Base-by-base conservation (phyloP, 208 protist genomes). In the Plasmodiophora brassicae region DNA sequence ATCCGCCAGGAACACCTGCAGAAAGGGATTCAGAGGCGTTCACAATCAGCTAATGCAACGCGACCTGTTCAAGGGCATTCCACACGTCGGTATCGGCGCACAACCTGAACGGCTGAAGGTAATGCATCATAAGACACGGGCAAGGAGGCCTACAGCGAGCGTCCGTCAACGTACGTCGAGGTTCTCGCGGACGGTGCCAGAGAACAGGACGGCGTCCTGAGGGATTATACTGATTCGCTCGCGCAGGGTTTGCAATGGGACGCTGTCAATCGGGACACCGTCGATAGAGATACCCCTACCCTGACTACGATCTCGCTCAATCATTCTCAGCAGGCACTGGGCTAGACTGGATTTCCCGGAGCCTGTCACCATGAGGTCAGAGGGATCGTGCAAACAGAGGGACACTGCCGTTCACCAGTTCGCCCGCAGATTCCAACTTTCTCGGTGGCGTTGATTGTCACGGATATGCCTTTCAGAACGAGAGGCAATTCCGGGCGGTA, bases 201-300 rank as follows among this genome's bases (percentile, higher is more conserved):
- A 90, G 84, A 99, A 96, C 38, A 99, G 91, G 32, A 98, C 89
- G 35, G 97, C 96, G 88, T 98, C 96, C 94, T 99, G 98, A n/a
- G 98, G 97, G 87, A 99, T 98, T 46, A 99, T 98, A 60, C 95
- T 89, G 39, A 99, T 94, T 53, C 92, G 93, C 28, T 89, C 92
- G 36, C 98, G 93, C 36, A 99, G 91, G 72, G 94, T 90, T 1
- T 95, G 89, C 46, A 98, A 93, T 0, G 93, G 92, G 8, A 99
- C 88, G 22, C 71, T 41, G 0, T 90, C 84, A 28, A 95, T 95
- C 91, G 98, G 94, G 85, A 97, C 87, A 32, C 95, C 96, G 86
- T 97, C 95, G 85, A 99, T 94, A 35, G 89, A 1, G 45, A 94
- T 92, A 10, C 35, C 5, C n/a, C n/a, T n/a, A 5, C 65, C 65